phyloP scores from a whole-genome alignment of 2,329 filamentous ascomycete species.

The Orbilia blumenaviensis region DNA sequence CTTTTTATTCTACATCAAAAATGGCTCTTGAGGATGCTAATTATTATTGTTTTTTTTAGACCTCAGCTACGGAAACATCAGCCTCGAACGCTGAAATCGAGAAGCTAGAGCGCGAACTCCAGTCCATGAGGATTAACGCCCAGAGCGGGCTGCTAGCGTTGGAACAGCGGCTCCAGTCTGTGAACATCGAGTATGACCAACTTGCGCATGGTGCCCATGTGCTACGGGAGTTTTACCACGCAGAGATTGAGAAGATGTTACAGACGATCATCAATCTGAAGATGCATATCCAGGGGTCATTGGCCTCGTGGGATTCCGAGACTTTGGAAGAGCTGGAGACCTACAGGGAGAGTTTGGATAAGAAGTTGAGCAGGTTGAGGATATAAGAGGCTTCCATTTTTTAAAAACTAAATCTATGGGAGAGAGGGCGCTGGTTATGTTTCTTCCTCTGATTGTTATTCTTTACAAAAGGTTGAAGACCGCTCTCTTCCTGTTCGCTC shows the following conservation, averaged over 20 bases:
- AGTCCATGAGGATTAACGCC: conserved; percentile 84
- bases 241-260: conserved; percentile 92
- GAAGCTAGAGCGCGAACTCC: conserved; percentile 98
- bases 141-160: conserved; percentile 88
- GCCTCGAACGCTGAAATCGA: conserved; percentile 93
- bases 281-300: conserved; percentile 88
- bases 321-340: conserved; percentile 92
- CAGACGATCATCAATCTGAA: conserved; percentile 99
- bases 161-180: conserved; percentile 95
- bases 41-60: conserved; percentile 61
- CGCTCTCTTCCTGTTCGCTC: too few relatives aligned
- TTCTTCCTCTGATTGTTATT: too few relatives aligned
- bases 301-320: conserved; percentile 94
- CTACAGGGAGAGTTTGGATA: conserved; percentile 65
- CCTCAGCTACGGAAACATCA: conserved; percentile 84
- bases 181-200: conserved; percentile 96
- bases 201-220: conserved; percentile 83
- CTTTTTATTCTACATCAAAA: too few relatives aligned
- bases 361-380: conserved; percentile 53
- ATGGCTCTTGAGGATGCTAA: too few relatives aligned
- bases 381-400: conserved; percentile 18
- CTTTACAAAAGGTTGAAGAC: too few relatives aligned
- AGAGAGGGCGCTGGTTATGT: background rate
- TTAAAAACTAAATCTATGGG: background rate
- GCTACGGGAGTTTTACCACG: conserved; percentile 95